Evolutionary conservation across 441 rosid genomes (phyloP), one percentile per base, ranked within the genome.

Genomic region (Croton setiger): DNA sequence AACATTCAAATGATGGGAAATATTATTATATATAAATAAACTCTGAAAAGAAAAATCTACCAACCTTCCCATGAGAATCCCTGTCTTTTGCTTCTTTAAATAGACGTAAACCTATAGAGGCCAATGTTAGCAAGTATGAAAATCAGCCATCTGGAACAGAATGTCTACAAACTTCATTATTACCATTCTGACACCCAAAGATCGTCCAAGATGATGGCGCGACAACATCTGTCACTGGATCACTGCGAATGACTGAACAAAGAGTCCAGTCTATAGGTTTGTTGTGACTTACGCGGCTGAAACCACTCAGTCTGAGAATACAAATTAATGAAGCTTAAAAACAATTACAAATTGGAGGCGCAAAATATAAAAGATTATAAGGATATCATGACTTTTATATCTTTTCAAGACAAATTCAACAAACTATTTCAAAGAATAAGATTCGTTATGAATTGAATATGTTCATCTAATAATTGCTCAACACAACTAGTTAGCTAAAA

Each of bases 181-280:
- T 82, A 87, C 99, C 95, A 83, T 95, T 95, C 67, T 95, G 98
- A 82, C 97, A 95, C 45, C 96, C 98, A 68, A 95, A 90, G 67
- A 95, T 95, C 56, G 90, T 90, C 97, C 99, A 95, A 11, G 97
- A 75, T 58, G 99, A 95, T 59, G 98, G 99, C 21, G 98, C 96
- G 78, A 92, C 74, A 70, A 95, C 99, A 83, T 95, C 99, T 70
- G 93, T 86, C 64, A 80, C 80, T 67, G 83, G 80, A 66, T 92
- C 97, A 66, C 83, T 75, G 45, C 75, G 81, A 31, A 79, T 77
- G 35, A 87, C 75, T 13, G 97, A 82, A 71, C 77, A 79, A 36
- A 84, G 81, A 15, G 90, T 92, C 97, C 99, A 92, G 82, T 92
- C 98, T 60, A 87, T 70, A 23, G 94, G 84, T 60, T 70, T 82